Base-by-base conservation (phyloP, 345 rosid species). In the Moricandia moricandioides region DNA sequence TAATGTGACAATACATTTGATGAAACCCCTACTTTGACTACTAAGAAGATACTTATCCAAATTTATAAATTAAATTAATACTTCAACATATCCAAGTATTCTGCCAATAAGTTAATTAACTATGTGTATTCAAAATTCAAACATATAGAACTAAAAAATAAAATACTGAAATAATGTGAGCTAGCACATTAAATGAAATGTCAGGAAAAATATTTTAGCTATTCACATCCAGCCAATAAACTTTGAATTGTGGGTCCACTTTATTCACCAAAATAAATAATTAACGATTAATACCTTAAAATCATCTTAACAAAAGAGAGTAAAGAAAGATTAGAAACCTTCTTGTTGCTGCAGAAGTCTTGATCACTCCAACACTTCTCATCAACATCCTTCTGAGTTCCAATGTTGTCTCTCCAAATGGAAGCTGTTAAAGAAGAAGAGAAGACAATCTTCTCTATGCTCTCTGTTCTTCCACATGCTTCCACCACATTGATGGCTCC, bases 401-500 rank as follows among this genome's bases (percentile, higher is more conserved):
- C 67, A 65, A 87, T 85, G 59, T 81, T 80, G 37, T 92, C 95
- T 78, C 85, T 86, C 98, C 97, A 92, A 14, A 90, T 82, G 0
- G 90, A 93, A n/a, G 97, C 98, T 8, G 91, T 85, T 35, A 90
- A 78, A 7, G 97, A 90, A 70, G 93, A 90, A 74, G 76, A 84
- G 73, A 86, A 89, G 27, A 92, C 90, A 47, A 90, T 67, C 78
- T 90, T 92, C 10, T 86, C 83, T 21, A 88, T 77, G 16, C 65
- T 78, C n/a, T 85, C 85, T 34, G 91, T 92, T 62, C 88, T 91
- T 14, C 91, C 97, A 63, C 96, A 87, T 9, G 97, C 96, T 80
- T 92, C 97, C 64, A 90, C 87, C 52, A 86, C 87, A 76, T 92
- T 90, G 67, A 88, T 88, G n/a, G 89, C 95, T 78, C 93, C 95